Evolutionary conservation across 768 basidiomycete genomes (phyloP).

Genomic region (Tricholoma furcatifolium): DNA sequence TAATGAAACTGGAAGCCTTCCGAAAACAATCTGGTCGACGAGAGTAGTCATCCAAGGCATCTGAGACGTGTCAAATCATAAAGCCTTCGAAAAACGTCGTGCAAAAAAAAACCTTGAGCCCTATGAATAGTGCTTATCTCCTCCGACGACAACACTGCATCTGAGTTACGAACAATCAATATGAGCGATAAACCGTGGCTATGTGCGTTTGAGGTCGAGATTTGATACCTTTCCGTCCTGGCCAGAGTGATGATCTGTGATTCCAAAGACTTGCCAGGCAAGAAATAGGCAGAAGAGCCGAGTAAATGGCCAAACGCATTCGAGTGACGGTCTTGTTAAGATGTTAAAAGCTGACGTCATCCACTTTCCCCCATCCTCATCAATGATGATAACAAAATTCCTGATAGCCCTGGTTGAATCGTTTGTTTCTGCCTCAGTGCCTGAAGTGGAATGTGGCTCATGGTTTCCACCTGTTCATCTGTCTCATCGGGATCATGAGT

Average conservation of each 20-base stretch:
- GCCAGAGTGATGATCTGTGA: neutral
- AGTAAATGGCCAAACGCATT: neutral
- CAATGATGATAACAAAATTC: no score
- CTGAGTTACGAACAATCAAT: constrained; percentile 1
- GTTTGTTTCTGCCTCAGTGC: no score
- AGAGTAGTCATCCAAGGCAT: constrained; percentile 36
- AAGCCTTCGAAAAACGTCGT: neutral
- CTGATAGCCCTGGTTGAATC: no score
- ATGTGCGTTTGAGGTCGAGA: neutral
- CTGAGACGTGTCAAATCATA: constrained; percentile 2
- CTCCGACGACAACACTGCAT: constrained; percentile 9
- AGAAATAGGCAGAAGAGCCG: neutral
- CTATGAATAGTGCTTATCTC: constrained; percentile 15
- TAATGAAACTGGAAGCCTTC: constrained; percentile 46
- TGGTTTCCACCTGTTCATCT: neutral
- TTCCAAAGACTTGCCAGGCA: neutral
- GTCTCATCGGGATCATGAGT: constrained; percentile 25
- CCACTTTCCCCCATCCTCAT: no score
- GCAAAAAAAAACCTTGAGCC: constrained; percentile 12
- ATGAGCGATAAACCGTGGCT: neutral
- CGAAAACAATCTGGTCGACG: constrained; percentile 65
- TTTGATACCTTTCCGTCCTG: constrained; percentile 4
- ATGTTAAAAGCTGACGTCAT: neutral
- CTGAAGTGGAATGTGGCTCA: no score
- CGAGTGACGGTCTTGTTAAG: neutral